Evolutionary conservation across 2,329 filamentous ascomycete species (phyloP).

Genomic region (Knufia petricola): DNA sequence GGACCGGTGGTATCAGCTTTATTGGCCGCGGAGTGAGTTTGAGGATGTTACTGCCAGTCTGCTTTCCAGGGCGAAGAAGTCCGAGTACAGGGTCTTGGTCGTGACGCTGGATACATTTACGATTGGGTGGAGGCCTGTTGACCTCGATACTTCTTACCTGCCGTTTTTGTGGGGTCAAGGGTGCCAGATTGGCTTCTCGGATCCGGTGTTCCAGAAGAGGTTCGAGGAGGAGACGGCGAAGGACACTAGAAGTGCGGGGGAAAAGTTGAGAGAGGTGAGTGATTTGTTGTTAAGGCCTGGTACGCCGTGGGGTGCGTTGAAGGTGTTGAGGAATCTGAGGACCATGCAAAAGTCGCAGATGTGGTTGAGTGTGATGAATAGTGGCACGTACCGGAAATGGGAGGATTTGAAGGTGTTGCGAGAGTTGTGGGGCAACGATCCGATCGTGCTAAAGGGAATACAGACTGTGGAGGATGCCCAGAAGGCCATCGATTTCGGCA

Average conservation of each 20-base stretch:
- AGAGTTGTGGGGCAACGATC: slow-evolving; percentile 48
- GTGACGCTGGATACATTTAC: slow-evolving; percentile 64
- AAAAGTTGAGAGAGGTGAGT: slow-evolving; percentile 23
- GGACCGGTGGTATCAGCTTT: slow-evolving; percentile 60
- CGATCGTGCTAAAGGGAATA: slow-evolving; percentile 54
- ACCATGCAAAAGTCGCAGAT: slow-evolving; percentile 17
- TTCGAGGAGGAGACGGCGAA: slow-evolving; percentile 42
- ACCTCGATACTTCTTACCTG: slow-evolving; percentile 51
- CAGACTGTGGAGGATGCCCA: slow-evolving; percentile 42
- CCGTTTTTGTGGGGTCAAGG: slow-evolving; percentile 37
- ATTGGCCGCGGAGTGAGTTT: slow-evolving; percentile 52
- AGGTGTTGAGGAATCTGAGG: slow-evolving; percentile 17
- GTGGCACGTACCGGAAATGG: slow-evolving; percentile 48
- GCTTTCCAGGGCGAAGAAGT: slow-evolving; percentile 48
- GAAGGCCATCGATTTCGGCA: slow-evolving; percentile 35
- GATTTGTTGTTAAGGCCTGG: slow-evolving; percentile 18
- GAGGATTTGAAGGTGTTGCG: slow-evolving; percentile 48
- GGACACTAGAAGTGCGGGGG: slow-evolving; percentile 33
- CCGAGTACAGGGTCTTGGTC: slow-evolving; percentile 55
- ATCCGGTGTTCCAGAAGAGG: slow-evolving; percentile 53
- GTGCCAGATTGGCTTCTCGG: slow-evolving; percentile 52
- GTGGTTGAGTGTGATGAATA: slow-evolving; percentile 46
- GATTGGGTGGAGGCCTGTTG: slow-evolving; percentile 57
- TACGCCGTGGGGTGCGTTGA: slow-evolving; percentile 18
- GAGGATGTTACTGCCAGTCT: slow-evolving; percentile 57